Evolutionary conservation across 2,329 filamentous ascomycete genomes (phyloP).

Genomic region (Microascus cirrosus): DNA sequence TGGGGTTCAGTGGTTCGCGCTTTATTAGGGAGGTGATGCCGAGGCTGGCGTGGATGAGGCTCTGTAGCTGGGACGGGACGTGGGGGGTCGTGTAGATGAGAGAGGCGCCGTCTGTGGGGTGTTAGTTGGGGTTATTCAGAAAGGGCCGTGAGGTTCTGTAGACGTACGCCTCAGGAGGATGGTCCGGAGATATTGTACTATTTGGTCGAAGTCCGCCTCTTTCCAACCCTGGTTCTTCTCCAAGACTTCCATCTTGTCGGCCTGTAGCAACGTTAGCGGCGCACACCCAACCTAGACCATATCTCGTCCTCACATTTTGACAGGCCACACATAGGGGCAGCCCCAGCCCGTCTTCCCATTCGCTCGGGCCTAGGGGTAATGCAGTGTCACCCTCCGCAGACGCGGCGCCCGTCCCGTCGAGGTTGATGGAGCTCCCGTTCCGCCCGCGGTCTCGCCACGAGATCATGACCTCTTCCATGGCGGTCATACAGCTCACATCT

Average conservation of each 20-base stretch:
- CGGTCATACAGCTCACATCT: slow-evolving; percentile 64
- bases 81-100: slow-evolving; percentile 77
- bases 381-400: slow-evolving; percentile 55
- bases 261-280: slow-evolving; percentile 27
- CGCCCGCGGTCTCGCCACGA: slow-evolving; percentile 68
- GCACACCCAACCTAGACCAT: not conserved
- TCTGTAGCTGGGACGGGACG: slow-evolving; percentile 64
- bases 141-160: not conserved
- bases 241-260: slow-evolving; percentile 80
- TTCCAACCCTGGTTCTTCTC: slow-evolving; percentile 90
- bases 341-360: slow-evolving; percentile 86
- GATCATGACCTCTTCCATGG: slow-evolving; percentile 78
- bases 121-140: not conserved
- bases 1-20: slow-evolving; percentile 70
- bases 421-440: slow-evolving; percentile 47
- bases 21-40: slow-evolving; percentile 78
- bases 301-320: slow-evolving; percentile 57
- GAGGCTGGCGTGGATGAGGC: slow-evolving; percentile 72
- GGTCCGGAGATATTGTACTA: slow-evolving; percentile 85
- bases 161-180: slow-evolving; percentile 71
- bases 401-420: slow-evolving; percentile 49
- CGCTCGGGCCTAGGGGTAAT: slow-evolving; percentile 72
- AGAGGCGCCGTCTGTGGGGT: slow-evolving; percentile 59
- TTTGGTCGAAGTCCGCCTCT: slow-evolving; percentile 92
- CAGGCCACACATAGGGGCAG: slow-evolving; percentile 89